A percentile compares a stretch with the other conserved stretches of the same genome.
Evolutionary conservation across 2,329 filamentous ascomycete genomes (phyloP).

Genomic region (Fusarium sp.): DNA sequence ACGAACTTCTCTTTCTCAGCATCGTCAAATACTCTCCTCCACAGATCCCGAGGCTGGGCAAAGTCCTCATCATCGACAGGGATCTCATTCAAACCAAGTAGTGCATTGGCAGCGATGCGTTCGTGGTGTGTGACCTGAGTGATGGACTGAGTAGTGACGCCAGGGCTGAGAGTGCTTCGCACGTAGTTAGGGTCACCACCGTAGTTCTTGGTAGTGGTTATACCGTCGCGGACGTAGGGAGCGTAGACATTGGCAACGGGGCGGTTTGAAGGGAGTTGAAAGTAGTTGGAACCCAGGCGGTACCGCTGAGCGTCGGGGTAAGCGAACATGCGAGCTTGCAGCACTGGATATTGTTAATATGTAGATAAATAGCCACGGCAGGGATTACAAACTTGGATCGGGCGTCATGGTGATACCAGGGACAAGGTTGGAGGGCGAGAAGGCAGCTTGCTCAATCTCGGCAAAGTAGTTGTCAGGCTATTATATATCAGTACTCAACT

Average conservation of each 20-base stretch:
- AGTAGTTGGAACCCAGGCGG: slow-evolving; percentile 11
- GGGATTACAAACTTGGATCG: not conserved
- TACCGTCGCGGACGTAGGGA: not conserved
- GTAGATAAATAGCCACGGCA: accelerated
- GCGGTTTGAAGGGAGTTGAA: not conserved
- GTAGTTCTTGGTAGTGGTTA: slow-evolving; percentile 17
- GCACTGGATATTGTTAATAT: not conserved
- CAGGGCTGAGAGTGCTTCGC: slow-evolving; percentile 5
- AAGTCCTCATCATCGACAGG: slow-evolving; percentile 8
- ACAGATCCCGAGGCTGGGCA: not conserved
- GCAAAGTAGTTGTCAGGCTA: slow-evolving; percentile 13
- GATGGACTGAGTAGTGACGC: not conserved
- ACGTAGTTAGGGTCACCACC: slow-evolving; percentile 1
- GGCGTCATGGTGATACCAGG: not conserved
- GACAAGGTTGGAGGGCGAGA: slow-evolving; percentile 6
- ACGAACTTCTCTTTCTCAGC: slow-evolving; percentile 11
- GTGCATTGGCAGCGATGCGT: not conserved
- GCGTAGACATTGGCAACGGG: not conserved
- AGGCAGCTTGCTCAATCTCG: slow-evolving; percentile 15
- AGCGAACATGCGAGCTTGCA: slow-evolving; percentile 16
- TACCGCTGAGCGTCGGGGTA: slow-evolving; percentile 15
- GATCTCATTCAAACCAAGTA: slow-evolving; percentile 10
- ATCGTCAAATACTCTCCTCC: slow-evolving; percentile 14
- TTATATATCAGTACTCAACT: not conserved
- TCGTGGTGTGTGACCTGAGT: slow-evolving; percentile 11